Evolutionary conservation across 163 green algal genomes (phyloP).

Genomic region (Scenedesmus sp.): DNA sequence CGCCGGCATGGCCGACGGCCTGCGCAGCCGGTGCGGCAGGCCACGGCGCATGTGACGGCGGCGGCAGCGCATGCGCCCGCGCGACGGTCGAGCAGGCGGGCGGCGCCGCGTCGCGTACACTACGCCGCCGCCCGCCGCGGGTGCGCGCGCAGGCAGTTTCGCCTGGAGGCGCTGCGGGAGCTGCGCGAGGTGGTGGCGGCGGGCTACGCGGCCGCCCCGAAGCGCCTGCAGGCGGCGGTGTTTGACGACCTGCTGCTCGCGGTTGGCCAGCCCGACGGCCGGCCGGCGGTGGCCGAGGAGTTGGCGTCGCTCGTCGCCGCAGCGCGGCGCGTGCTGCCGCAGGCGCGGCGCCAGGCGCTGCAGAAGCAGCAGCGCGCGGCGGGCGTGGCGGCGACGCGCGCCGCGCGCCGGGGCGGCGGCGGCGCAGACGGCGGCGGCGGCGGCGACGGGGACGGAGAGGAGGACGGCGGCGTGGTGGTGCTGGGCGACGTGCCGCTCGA

Average conservation of each 20-base stretch:
- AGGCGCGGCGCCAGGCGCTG: conserved; percentile 27
- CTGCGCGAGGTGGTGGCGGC: conserved; percentile 2
- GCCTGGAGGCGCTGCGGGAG: conserved; percentile 16
- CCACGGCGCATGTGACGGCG: background rate
- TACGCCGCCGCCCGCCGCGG: too few relatives aligned
- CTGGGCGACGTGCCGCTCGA: conserved; percentile 27
- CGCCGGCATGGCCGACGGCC: conserved; percentile 10
- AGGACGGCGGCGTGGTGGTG: background rate
- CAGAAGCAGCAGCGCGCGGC: background rate
- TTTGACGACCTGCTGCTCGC: conserved; percentile 30
- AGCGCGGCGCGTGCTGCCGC: conserved; percentile 26
- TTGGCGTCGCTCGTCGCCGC: background rate
- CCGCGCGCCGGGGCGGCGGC: background rate
- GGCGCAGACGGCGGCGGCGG: background rate
- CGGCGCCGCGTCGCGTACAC: too few relatives aligned
- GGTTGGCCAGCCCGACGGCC: conserved; percentile 16
- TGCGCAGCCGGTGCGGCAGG: background rate
- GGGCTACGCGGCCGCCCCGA: conserved; percentile 7
- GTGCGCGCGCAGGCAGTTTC: background rate
- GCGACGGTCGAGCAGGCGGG: too few relatives aligned
- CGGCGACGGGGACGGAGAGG: conserved; percentile 4
- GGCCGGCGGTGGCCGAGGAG: background rate
- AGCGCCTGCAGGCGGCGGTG: conserved; percentile 16
- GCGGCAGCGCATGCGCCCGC: background rate
- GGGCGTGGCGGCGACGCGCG: conserved; percentile 10